These are phyloP conservation scores for Mycena amicta DNA, from an alignment of 768 basidiomycete genomes.

Conservation along the genomic window DNA sequence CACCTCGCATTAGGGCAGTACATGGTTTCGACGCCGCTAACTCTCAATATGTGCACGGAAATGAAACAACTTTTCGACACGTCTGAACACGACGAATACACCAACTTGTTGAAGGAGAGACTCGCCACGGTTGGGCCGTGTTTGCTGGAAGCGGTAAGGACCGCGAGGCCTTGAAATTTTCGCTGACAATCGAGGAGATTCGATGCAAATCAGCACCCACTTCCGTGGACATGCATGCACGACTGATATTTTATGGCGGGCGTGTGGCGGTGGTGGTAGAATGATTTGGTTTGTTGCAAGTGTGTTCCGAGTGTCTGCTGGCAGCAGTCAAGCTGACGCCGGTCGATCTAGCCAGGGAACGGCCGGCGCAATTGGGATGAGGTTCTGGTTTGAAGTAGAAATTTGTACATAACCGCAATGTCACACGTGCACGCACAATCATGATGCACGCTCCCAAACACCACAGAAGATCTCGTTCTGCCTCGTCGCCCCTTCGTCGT, in stretches of 20 bases:
- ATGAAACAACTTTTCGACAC: slow-evolving; percentile 35
- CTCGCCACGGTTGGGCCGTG: slow-evolving; percentile 28
- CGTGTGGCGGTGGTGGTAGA: slow-evolving; percentile 11
- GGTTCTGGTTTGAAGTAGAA: too few relatives aligned
- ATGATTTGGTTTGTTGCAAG: background rate
- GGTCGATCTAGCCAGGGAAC: too few relatives aligned
- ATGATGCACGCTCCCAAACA: slow-evolving; percentile 28
- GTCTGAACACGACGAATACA: slow-evolving; percentile 26
- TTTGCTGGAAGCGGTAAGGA: slow-evolving; percentile 24
- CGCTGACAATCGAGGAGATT: background rate
- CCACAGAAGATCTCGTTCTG: slow-evolving; percentile 59
- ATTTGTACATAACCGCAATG: too few relatives aligned
- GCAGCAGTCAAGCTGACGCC: too few relatives aligned
- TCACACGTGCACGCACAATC: too few relatives aligned
- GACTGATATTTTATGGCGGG: slow-evolving; percentile 17
- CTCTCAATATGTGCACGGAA: slow-evolving; percentile 42
- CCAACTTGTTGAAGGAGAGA: slow-evolving; percentile 32
- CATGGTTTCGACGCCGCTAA: slow-evolving; percentile 52
- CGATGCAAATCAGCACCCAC: background rate
- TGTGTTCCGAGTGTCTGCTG: too few relatives aligned
- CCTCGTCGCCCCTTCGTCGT: slow-evolving; percentile 41
- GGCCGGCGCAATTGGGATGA: too few relatives aligned
- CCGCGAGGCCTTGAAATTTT: background rate
- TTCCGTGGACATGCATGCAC: slow-evolving; percentile 1
- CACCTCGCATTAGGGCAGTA: slow-evolving; percentile 28